These are phyloP conservation scores for Yamadazyma aaseri DNA, from an alignment of 1,139 yeast genomes.

Conservation along the genomic window DNA sequence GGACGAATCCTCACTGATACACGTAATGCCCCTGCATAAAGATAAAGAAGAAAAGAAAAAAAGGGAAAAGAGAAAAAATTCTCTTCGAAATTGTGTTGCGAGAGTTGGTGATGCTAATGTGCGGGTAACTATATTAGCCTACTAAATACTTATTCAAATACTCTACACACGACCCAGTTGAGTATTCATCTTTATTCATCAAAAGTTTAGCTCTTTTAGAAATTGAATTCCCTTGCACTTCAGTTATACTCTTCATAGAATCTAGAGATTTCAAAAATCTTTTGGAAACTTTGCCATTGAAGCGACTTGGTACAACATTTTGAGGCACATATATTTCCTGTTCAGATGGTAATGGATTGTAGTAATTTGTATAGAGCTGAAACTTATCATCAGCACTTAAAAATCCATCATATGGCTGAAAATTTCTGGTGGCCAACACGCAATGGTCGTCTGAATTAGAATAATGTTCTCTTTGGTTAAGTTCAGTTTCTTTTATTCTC, in stretches of 20 bases:
- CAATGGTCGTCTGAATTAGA: no score
- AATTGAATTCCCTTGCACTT: slow-evolving; percentile 1
- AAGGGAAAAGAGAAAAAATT: slow-evolving; percentile 5
- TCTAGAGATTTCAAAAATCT: slow-evolving; percentile 5
- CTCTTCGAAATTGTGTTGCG: slow-evolving; percentile 4
- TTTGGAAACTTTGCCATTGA: slow-evolving; percentile 3
- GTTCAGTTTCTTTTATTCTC: no score
- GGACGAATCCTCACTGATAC: slow-evolving; percentile 99
- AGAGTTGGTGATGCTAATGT: slow-evolving; percentile 3
- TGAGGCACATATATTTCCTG: slow-evolving; percentile 23
- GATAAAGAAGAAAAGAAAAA: slow-evolving; percentile 49
- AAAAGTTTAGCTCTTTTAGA: slow-evolving; percentile 2
- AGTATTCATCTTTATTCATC: no score
- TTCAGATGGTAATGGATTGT: slow-evolving; percentile 16
- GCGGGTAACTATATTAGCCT: slow-evolving; percentile 19
- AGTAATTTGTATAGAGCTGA: slow-evolving; percentile 32
- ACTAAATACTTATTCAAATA: slow-evolving; percentile 9
- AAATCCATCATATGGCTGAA: slow-evolving; percentile 25
- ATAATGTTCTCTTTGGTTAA: no score
- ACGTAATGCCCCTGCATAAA: slow-evolving; percentile 99
- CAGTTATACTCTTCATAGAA: slow-evolving; percentile 2
- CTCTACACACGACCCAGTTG: slow-evolving; percentile 8
- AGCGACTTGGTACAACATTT: slow-evolving; percentile 7
- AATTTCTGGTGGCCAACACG: slow-evolving; percentile 11
- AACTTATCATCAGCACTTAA: slow-evolving; percentile 26